Percentiles rank a stretch among this genome's conserved stretches.
Conservation (phyloP, 257 asterid genomes). For the Solanum ahanhuiri region DNA sequence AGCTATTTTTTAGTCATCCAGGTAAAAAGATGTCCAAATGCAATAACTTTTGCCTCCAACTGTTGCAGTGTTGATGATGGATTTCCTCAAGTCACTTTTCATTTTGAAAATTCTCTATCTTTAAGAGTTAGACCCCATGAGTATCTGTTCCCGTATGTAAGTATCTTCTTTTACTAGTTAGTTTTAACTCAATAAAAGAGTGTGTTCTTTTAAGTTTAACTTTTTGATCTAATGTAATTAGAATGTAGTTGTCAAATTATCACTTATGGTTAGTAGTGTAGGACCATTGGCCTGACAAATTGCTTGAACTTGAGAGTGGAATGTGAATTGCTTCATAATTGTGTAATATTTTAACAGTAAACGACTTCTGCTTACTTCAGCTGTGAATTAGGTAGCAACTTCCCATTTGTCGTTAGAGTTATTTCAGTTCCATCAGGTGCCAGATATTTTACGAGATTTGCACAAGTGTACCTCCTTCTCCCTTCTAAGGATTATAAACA, state of each 20-base stretch:
- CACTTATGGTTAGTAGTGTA: not conserved
- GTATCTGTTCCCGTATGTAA: conserved; percentile 89
- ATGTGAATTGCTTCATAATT: not conserved
- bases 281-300: not conserved
- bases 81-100: conserved; percentile 76
- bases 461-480: not conserved
- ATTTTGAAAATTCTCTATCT: conserved; percentile 67
- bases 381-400: not conserved
- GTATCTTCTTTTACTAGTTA: conserved; percentile 20
- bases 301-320: not conserved
- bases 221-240: not conserved
- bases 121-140: conserved; percentile 87
- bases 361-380: not conserved
- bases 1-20: not conserved
- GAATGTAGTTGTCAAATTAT: not conserved
- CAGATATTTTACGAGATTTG: not conserved
- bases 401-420: not conserved
- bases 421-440: not conserved
- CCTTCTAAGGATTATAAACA: not conserved
- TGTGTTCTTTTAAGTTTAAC: not conserved
- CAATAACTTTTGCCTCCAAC: not conserved
- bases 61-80: conserved; percentile 88
- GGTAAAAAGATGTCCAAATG: not conserved
- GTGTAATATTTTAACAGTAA: not conserved
- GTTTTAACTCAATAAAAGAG: not conserved